Evolutionary conservation across 2,329 filamentous ascomycete genomes (phyloP).

Genomic region (Arthroderma sp.): DNA sequence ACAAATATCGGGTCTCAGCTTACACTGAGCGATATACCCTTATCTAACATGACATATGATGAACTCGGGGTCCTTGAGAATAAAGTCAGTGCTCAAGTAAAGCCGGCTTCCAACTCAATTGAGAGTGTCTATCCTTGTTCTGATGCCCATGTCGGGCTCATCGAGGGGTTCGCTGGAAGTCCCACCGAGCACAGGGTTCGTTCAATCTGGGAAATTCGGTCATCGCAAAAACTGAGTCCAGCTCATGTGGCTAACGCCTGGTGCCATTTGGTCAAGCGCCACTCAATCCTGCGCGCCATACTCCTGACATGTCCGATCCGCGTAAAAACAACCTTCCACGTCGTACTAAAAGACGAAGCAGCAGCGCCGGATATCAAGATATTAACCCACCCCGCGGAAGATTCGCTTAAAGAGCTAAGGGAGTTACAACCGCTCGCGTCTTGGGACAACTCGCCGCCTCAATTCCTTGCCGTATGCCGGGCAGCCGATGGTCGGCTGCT

Average conservation of each 20-base stretch:
- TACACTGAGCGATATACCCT: conserved; percentile 32
- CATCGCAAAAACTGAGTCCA: too few relatives aligned
- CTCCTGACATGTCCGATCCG: conserved; percentile 22
- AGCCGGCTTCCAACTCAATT: conserved; percentile 19
- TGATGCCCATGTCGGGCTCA: neutral
- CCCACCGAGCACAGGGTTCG: neutral
- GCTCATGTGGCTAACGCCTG: conserved; percentile 18
- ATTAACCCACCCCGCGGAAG: conserved; percentile 18
- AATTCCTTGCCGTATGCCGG: conserved; percentile 22
- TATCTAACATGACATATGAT: conserved; percentile 31
- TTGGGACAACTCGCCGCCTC: conserved; percentile 19
- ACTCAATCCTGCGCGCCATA: conserved; percentile 20
- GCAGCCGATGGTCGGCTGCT: conserved; percentile 18
- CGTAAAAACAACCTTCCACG: conserved; percentile 22
- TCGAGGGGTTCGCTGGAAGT: neutral
- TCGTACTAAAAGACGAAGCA: conserved; percentile 15
- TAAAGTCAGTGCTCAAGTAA: conserved; percentile 23
- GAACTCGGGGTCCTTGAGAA: conserved; percentile 24
- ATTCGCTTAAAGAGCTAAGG: conserved; percentile 13
- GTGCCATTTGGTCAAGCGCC: conserved; percentile 19
- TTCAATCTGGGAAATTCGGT: too few relatives aligned
- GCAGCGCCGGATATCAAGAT: conserved; percentile 13
- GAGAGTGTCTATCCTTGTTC: conserved; percentile 23
- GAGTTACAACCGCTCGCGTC: conserved; percentile 12
- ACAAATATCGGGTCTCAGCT: conserved; percentile 12